Evolutionary conservation across 768 basidiomycete genomes (phyloP).

Genomic region (Paxillus rubicundulus): DNA sequence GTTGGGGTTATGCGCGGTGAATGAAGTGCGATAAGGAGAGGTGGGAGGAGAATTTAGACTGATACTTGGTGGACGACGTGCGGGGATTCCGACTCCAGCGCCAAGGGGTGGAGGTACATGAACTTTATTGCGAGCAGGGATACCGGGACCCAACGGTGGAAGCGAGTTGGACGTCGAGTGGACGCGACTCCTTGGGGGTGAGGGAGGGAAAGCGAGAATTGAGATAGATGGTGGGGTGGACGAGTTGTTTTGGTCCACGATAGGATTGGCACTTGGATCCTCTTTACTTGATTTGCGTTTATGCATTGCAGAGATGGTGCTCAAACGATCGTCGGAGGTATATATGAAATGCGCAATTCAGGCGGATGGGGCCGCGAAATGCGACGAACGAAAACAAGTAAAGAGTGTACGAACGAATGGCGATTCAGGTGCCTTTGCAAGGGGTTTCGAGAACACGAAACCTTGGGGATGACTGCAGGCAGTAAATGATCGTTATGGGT

Average conservation of each 20-base stretch:
- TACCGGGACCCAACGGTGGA: constrained; percentile 18
- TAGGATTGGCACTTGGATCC: constrained; percentile 29
- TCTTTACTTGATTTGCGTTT: constrained; percentile 47
- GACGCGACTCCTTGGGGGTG: constrained; percentile 25
- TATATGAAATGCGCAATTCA: neutral
- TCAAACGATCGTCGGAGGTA: neutral
- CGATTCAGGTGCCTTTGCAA: constrained; percentile 1
- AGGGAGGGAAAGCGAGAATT: constrained; percentile 11
- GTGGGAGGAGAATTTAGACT: constrained; percentile 27
- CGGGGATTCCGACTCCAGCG: constrained; percentile 27
- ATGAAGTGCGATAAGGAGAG: constrained; percentile 32
- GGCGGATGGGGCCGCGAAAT: neutral
- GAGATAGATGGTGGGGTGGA: constrained; percentile 2
- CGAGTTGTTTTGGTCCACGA: constrained; percentile 6
- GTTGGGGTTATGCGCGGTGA: constrained; percentile 6
- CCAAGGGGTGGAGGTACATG: constrained; percentile 22
- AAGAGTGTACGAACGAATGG: neutral
- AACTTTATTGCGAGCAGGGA: constrained; percentile 19
- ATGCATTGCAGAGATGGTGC: constrained; percentile 30
- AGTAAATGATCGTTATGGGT: neutral
- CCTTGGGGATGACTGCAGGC: neutral
- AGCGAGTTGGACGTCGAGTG: constrained; percentile 23
- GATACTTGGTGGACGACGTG: constrained; percentile 23
- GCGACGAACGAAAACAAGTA: neutral
- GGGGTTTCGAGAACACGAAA: neutral